Percentiles rank a stretch among this genome's conserved stretches.
These are phyloP conservation scores for Tuber indicum DNA, from an alignment of 495 filamentous ascomycete genomes.

Conservation along the genomic window DNA sequence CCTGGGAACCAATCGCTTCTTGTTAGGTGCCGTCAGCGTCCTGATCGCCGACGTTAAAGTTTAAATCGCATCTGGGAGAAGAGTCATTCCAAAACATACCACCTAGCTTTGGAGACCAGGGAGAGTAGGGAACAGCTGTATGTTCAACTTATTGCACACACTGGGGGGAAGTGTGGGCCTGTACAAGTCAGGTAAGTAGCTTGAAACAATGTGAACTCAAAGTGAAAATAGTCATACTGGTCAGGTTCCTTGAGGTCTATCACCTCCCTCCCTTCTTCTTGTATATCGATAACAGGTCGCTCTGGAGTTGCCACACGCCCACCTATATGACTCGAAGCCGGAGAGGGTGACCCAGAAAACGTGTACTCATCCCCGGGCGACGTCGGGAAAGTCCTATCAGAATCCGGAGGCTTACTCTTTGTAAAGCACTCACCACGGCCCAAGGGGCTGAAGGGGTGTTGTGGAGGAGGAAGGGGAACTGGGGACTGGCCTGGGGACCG, in stretches of 20 bases:
- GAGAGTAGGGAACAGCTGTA: neutral
- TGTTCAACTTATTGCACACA: neutral
- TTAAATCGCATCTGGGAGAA: neutral
- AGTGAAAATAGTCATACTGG: neutral
- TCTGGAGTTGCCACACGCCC: neutral
- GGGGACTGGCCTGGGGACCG: too few species aligned
- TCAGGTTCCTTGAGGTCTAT: neutral
- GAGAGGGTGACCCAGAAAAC: neutral
- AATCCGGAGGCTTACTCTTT: neutral
- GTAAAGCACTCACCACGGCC: neutral
- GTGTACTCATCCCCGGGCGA: neutral
- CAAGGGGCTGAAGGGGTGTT: neutral
- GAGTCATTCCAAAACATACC: constrained; percentile 2
- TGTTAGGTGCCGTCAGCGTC: neutral
- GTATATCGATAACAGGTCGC: neutral
- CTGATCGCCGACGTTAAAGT: neutral
- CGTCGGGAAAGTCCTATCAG: neutral
- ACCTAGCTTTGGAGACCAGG: neutral
- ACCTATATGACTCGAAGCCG: neutral
- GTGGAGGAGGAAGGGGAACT: neutral
- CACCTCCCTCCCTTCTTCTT: neutral
- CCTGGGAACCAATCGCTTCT: neutral
- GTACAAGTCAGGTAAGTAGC: neutral
- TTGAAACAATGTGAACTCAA: neutral
- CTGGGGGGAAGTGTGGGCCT: neutral